phyloP scores from a whole-genome alignment of 2,329 filamentous ascomycete genomes.

The Cladosporium sp. region DNA sequence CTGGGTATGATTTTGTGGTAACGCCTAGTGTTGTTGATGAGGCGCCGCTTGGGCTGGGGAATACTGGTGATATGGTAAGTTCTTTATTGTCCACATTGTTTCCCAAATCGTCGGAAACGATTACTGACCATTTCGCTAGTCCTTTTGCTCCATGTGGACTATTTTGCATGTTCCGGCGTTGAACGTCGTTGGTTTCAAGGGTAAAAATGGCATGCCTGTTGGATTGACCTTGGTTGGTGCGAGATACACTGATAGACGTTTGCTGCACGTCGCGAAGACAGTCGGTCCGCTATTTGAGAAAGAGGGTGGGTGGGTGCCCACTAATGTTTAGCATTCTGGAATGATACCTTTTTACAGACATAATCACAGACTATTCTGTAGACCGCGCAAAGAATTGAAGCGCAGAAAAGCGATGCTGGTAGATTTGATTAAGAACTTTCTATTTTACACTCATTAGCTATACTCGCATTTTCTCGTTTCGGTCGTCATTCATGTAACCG shows the following conservation, averaged over 20 bases:
- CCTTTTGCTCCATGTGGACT: slow-evolving; percentile 28
- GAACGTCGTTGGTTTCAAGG: slow-evolving; percentile 61
- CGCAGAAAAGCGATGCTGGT: too few relatives aligned
- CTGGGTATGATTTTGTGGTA: slow-evolving; percentile 53
- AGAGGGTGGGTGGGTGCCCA: slow-evolving; percentile 28
- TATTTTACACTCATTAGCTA: not conserved
- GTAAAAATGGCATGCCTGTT: slow-evolving; percentile 55
- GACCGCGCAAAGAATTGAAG: too few relatives aligned
- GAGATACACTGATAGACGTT: slow-evolving; percentile 42
- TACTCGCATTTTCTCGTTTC: not conserved
- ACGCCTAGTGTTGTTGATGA: slow-evolving; percentile 58
- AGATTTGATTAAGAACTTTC: too few relatives aligned
- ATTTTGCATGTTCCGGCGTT: slow-evolving; percentile 57
- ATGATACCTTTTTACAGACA: too few relatives aligned
- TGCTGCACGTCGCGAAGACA: slow-evolving; percentile 40
- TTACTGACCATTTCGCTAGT: slow-evolving; percentile 13
- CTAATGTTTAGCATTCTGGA: not conserved
- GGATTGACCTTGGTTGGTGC: slow-evolving; percentile 52
- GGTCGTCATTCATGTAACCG: too few relatives aligned
- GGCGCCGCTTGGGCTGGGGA: slow-evolving; percentile 51
- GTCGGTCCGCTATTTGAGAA: slow-evolving; percentile 39
- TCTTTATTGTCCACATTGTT: slow-evolving; percentile 1
- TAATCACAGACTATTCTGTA: too few relatives aligned
- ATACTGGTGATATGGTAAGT: slow-evolving; percentile 54
- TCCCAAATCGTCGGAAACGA: not conserved